phyloP scores from a whole-genome alignment of 805 yeast species.

The Nakazawaea anatomiae region DNA sequence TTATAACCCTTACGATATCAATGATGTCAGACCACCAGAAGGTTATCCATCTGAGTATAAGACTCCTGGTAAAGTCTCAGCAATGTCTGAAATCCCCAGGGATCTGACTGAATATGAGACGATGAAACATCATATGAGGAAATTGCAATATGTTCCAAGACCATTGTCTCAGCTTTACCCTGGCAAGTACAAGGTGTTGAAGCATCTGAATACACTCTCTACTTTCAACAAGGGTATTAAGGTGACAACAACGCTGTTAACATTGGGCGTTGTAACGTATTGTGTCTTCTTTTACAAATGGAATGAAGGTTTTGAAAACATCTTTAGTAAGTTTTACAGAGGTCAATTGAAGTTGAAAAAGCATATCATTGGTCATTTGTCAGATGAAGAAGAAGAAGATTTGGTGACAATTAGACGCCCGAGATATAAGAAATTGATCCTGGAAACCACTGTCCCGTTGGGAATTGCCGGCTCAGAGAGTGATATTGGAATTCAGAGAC shows the following conservation, averaged over 20 bases:
- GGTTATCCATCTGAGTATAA: slow-evolving; percentile 83
- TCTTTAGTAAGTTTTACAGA: slow-evolving; percentile 63
- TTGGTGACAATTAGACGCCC: slow-evolving; percentile 37
- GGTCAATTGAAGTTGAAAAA: slow-evolving; percentile 53
- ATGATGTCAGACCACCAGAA: slow-evolving; percentile 70
- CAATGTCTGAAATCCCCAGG: slow-evolving; percentile 41
- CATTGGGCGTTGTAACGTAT: slow-evolving; percentile 45
- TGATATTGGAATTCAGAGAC: slow-evolving; percentile 53
- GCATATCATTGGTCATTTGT: slow-evolving; percentile 43
- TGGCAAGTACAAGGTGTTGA: slow-evolving; percentile 69
- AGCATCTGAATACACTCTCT: slow-evolving; percentile 47
- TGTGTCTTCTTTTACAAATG: slow-evolving; percentile 72
- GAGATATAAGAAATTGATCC: slow-evolving; percentile 18
- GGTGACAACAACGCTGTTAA: slow-evolving; percentile 45
- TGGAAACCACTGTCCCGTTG: not conserved
- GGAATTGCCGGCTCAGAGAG: slow-evolving; percentile 24
- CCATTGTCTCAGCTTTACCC: slow-evolving; percentile 72
- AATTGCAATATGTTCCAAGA: slow-evolving; percentile 70
- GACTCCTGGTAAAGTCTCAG: slow-evolving; percentile 58
- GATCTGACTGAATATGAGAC: slow-evolving; percentile 62
- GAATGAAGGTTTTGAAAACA: slow-evolving; percentile 80
- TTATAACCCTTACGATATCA: slow-evolving; percentile 79
- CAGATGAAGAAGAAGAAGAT: slow-evolving; percentile 59
- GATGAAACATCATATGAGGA: slow-evolving; percentile 68
- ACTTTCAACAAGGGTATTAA: slow-evolving; percentile 57